phyloP scores from a whole-genome alignment of 148 eudicot species.

The Mesembryanthemum crystallinum region DNA sequence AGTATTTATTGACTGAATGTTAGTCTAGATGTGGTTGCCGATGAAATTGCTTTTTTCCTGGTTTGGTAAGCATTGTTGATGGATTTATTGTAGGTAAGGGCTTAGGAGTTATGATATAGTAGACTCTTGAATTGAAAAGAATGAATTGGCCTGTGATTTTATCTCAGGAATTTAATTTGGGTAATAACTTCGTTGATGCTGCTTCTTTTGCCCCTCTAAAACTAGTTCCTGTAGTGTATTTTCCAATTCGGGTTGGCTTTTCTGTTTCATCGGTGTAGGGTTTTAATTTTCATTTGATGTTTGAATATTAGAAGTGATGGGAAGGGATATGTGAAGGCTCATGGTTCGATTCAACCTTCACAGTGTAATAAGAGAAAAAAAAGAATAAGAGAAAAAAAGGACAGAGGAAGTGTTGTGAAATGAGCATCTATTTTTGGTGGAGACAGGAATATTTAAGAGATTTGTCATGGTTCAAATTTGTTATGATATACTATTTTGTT shows the following conservation, averaged over 20 bases:
- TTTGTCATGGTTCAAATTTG: too few species aligned
- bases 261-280: too few species aligned
- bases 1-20: not conserved
- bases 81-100: constrained; percentile 2
- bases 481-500: too few species aligned
- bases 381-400: not conserved
- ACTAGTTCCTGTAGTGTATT: too few species aligned
- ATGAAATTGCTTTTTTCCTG: not conserved
- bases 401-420: not conserved
- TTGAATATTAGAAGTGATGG: too few species aligned
- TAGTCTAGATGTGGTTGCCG: not conserved
- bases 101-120: not conserved
- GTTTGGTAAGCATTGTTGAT: not conserved
- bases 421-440: not conserved
- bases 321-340: too few species aligned
- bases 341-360: too few species aligned
- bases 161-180: not conserved
- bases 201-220: not conserved
- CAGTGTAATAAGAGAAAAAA: too few species aligned
- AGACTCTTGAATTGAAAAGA: not conserved
- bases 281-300: too few species aligned
- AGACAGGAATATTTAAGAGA: not conserved
- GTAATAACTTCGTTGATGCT: not conserved
- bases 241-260: not conserved
- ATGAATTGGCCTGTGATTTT: not conserved